Percentiles rank a stretch among this genome's conserved stretches.
phyloP scores from a whole-genome alignment of 352 stramenopile genomes.

The Thraustotheca clavata region DNA sequence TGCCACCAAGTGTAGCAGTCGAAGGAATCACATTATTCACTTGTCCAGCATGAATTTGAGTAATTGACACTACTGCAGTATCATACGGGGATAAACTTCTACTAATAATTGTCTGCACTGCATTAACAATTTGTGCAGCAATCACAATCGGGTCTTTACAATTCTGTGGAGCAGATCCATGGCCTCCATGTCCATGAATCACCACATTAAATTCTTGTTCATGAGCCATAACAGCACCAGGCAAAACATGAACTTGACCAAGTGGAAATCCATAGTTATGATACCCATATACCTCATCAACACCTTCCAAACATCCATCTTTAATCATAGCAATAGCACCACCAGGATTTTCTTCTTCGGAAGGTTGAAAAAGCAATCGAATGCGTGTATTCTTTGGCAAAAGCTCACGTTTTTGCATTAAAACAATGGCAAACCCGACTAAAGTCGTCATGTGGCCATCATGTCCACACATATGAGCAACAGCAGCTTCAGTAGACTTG shows the following conservation, averaged over 20 bases:
- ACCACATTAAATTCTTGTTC: slow-evolving; percentile 89
- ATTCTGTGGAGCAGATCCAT: slow-evolving; percentile 89
- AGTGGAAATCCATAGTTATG: slow-evolving; percentile 87
- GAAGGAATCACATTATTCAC: slow-evolving; percentile 94
- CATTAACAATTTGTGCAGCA: slow-evolving; percentile 82
- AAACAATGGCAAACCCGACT: slow-evolving; percentile 78
- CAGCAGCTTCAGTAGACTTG: slow-evolving; percentile 45
- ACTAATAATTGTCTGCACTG: slow-evolving; percentile 90
- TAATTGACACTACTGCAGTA: slow-evolving; percentile 88
- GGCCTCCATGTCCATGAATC: slow-evolving; percentile 88
- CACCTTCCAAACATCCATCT: slow-evolving; percentile 80
- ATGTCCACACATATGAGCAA: slow-evolving; percentile 92
- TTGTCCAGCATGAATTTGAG: slow-evolving; percentile 85
- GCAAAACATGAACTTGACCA: slow-evolving; percentile 81
- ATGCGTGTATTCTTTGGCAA: slow-evolving; percentile 73
- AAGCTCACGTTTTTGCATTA: slow-evolving; percentile 58
- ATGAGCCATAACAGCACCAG: slow-evolving; percentile 88
- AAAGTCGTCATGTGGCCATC: slow-evolving; percentile 94
- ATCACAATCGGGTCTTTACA: slow-evolving; percentile 90
- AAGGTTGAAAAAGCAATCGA: slow-evolving; percentile 94
- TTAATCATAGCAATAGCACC: slow-evolving; percentile 90
- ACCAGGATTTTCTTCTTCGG: slow-evolving; percentile 87
- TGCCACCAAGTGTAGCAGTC: slow-evolving; percentile 77
- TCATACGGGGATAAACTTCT: slow-evolving; percentile 86
- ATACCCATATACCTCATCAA: slow-evolving; percentile 90